Evolutionary conservation across 2,329 filamentous ascomycete genomes (phyloP).

Genomic region (Fusarium albosuccineum): DNA sequence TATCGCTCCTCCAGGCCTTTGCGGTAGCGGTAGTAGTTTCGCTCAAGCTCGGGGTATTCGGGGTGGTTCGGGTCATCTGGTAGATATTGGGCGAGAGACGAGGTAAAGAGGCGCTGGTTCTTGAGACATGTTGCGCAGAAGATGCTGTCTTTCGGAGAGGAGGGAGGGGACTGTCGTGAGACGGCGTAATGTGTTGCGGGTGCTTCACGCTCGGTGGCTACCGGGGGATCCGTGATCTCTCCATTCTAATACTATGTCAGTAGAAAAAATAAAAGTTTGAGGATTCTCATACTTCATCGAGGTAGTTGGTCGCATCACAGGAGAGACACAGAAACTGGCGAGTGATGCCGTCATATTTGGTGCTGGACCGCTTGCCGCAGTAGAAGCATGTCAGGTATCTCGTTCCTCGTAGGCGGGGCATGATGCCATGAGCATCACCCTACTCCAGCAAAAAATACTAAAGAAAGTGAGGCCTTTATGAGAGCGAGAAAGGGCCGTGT

Average conservation of each 20-base stretch:
- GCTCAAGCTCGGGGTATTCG: constrained; percentile 76
- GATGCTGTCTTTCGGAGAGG: constrained; percentile 50
- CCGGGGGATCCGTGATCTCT: constrained; percentile 88
- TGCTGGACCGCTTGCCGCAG: constrained; percentile 77
- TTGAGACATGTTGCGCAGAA: constrained; percentile 86
- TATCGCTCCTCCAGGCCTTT: constrained; percentile 83
- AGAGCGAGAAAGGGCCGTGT: background rate
- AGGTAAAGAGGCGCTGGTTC: constrained; percentile 87
- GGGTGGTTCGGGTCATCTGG: constrained; percentile 74
- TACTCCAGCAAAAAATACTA: background rate
- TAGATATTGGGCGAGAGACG: constrained; percentile 84
- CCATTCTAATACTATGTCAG: constrained; percentile 71
- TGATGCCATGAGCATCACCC: constrained; percentile 45
- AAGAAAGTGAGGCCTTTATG: background rate
- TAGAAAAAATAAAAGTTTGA: accelerated
- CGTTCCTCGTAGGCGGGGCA: constrained; percentile 58
- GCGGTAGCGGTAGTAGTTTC: constrained; percentile 77
- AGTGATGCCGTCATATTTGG: constrained; percentile 68
- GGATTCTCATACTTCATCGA: constrained; percentile 77
- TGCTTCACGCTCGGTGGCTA: constrained; percentile 62
- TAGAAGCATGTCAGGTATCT: constrained; percentile 81
- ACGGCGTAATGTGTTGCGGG: constrained; percentile 62
- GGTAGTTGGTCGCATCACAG: constrained; percentile 89
- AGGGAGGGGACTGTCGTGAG: constrained; percentile 50
- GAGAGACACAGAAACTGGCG: constrained; percentile 78